These are phyloP conservation scores for Aquanectria penicillioides DNA, from an alignment of 2,329 filamentous ascomycete genomes.

Conservation along the genomic window DNA sequence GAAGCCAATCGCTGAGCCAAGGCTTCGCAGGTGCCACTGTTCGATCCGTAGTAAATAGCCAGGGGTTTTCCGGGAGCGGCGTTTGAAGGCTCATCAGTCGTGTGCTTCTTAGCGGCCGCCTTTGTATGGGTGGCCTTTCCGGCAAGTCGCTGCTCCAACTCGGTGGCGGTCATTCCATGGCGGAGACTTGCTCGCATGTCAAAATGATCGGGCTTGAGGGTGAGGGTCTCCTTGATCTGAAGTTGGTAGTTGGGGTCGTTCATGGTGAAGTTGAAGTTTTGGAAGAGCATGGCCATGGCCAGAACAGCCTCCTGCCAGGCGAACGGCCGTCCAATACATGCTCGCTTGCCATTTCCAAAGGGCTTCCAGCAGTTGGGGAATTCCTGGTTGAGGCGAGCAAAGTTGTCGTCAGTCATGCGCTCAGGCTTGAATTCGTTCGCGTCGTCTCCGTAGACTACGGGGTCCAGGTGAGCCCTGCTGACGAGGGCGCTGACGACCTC, in stretches of 20 bases:
- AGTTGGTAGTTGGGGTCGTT: conserved; percentile 68
- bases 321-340: conserved; percentile 78
- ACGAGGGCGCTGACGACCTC: conserved; percentile 62
- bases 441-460: conserved; percentile 71
- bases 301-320: conserved; percentile 79
- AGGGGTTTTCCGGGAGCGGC: conserved; percentile 54
- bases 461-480: conserved; percentile 68
- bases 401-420: conserved; percentile 76
- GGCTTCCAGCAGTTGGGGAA: conserved; percentile 75
- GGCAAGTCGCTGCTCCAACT: conserved; percentile 57
- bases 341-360: conserved; percentile 77
- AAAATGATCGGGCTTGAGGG: conserved; percentile 72
- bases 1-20: conserved; percentile 71
- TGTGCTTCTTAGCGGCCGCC: conserved; percentile 13
- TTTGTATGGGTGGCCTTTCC: conserved; percentile 23
- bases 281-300: conserved; percentile 70
- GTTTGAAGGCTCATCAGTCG: conserved; percentile 2
- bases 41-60: conserved; percentile 78
- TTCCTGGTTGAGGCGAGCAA: conserved; percentile 68
- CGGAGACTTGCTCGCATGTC: conserved; percentile 68
- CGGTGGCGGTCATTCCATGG: conserved; percentile 55
- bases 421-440: conserved; percentile 75
- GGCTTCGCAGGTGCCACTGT: conserved; percentile 78
- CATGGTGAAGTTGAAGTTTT: conserved; percentile 75
- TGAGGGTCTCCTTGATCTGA: conserved; percentile 65